Evolutionary conservation across 805 yeast species (phyloP), one percentile per base, ranked within the genome.

Genomic region (Barnettozyma vustinii): DNA sequence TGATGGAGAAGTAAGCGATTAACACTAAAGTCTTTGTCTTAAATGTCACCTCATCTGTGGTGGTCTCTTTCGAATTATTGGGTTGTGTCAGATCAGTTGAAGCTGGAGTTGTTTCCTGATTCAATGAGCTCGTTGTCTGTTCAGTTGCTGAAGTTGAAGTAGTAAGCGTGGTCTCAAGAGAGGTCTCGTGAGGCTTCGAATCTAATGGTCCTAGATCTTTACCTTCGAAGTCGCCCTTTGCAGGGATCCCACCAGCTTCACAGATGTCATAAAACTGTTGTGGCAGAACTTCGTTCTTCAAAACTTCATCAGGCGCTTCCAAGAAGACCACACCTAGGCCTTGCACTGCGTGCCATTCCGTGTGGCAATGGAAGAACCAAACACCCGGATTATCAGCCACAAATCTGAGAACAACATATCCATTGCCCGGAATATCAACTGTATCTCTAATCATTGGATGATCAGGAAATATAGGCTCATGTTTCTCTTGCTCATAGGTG

Each of bases 301-400:
- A 75, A 20, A 84, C 63, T 39, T 67, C 69, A 44, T 69, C 62
- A n/a, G 94, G 91, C 12, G 85, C 82, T 61, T 86, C 95, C 32
- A 86, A 70, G 37, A 86, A 76, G 1, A 80, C 77, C 37, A 84
- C 69, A 10, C 91, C 91, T 48, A 86, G 72, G 13, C 95, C 95
- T 67, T 85, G 92, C 52, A 80, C 84, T 56, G 86, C 77, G 65
- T 86, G 95, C 84, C 90, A 86, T 59, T 86, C 92, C 30, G 87
- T 79, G 60, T 87, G 96, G 66, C 97, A 90, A 63, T 90, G 97
- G 81, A 90, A 86, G 48, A 84, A 79, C 97, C 97, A 90, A 18
- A 87, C 83, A 43, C 97, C 97, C 0, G 97, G 96, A 58, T 90
- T 90, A 58, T 85, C 79, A 8, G 96, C 89, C 54, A 71, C 74